A percentile compares a stretch with the other conserved stretches of the same genome.
Conservation (phyloP, 2,329 filamentous ascomycete species). For the Mycosphaerella sp. region DNA sequence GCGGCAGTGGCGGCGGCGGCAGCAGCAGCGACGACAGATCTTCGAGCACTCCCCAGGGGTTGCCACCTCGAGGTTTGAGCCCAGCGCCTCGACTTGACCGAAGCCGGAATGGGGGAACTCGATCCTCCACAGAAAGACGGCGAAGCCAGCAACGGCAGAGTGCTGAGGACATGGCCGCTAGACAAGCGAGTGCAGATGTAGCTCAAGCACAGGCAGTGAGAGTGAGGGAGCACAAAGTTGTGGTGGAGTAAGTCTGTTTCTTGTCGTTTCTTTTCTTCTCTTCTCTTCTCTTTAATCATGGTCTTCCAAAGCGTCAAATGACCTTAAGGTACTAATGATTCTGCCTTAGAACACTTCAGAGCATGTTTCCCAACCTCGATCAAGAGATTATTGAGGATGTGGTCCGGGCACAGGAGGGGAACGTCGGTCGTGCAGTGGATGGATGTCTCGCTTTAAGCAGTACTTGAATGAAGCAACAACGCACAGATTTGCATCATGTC, state of each 20-base stretch:
- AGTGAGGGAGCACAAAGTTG: slow-evolving; percentile 75
- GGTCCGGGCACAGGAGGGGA: slow-evolving; percentile 88
- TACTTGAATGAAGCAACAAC: too few relatives aligned
- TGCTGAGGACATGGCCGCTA: slow-evolving; percentile 80
- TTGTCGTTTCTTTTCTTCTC: not conserved
- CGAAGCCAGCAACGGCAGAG: slow-evolving; percentile 42
- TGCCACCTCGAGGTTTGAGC: slow-evolving; percentile 45
- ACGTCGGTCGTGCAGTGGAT: slow-evolving; percentile 45
- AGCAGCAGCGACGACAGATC: not conserved
- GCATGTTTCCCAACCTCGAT: slow-evolving; percentile 96
- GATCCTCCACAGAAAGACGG: slow-evolving; percentile 25
- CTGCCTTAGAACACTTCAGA: slow-evolving; percentile 62
- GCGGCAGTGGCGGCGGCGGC: slow-evolving; percentile 47
- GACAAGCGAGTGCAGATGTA: slow-evolving; percentile 82
- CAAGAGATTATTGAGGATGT: slow-evolving; percentile 94
- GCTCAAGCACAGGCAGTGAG: slow-evolving; percentile 82
- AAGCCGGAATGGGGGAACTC: slow-evolving; percentile 19
- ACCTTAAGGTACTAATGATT: slow-evolving; percentile 6
- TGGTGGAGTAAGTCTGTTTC: slow-evolving; percentile 61
- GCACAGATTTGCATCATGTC: too few relatives aligned
- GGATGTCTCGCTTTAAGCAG: slow-evolving; percentile 42
- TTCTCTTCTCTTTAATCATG: not conserved
- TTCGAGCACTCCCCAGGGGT: slow-evolving; percentile 34
- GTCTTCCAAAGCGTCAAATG: not conserved
- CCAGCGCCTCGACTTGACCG: slow-evolving; percentile 32